A percentile compares a stretch with the other conserved stretches of the same genome.
Conservation (phyloP, 495 filamentous ascomycete genomes). For the Xeromyces bisporus region DNA sequence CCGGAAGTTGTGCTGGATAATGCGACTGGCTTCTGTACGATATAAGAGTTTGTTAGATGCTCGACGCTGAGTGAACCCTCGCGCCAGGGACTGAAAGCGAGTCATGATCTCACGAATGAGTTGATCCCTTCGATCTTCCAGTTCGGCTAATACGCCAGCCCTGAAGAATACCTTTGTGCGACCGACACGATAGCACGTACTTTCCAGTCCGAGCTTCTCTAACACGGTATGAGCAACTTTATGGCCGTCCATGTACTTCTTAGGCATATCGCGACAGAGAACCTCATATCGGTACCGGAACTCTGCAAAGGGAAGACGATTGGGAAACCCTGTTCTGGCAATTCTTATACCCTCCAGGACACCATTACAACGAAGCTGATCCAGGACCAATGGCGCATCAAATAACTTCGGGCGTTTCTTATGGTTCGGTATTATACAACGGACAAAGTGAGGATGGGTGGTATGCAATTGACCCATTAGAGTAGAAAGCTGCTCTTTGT, state of each 20-base stretch:
- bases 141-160: constrained; percentile 85
- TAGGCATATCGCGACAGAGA: constrained; percentile 78
- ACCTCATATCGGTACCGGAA: constrained; percentile 96
- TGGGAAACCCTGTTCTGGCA: constrained; percentile 95
- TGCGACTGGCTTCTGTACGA: constrained; percentile 81
- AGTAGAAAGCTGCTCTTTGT: constrained; percentile 91
- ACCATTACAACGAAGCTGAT: constrained; percentile 95
- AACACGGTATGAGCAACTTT: constrained; percentile 71
- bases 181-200: constrained; percentile 76
- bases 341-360: constrained; percentile 96
- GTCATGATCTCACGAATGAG: constrained; percentile 86
- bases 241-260: constrained; percentile 82
- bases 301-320: constrained; percentile 78
- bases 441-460: constrained; percentile 95
- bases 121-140: constrained; percentile 87
- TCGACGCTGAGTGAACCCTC: constrained; percentile 75
- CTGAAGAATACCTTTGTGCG: constrained; percentile 97
- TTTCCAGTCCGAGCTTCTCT: constrained; percentile 72
- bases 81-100: constrained; percentile 79
- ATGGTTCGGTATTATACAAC: constrained; percentile 96
- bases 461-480: constrained; percentile 92
- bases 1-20: constrained; percentile 86
- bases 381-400: constrained; percentile 72
- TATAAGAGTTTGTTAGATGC: constrained; percentile 86
- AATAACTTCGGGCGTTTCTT: constrained; percentile 94